These are phyloP conservation scores for Leishmania aethiopica DNA, from an alignment of 208 protist species.

Conservation along the genomic window DNA sequence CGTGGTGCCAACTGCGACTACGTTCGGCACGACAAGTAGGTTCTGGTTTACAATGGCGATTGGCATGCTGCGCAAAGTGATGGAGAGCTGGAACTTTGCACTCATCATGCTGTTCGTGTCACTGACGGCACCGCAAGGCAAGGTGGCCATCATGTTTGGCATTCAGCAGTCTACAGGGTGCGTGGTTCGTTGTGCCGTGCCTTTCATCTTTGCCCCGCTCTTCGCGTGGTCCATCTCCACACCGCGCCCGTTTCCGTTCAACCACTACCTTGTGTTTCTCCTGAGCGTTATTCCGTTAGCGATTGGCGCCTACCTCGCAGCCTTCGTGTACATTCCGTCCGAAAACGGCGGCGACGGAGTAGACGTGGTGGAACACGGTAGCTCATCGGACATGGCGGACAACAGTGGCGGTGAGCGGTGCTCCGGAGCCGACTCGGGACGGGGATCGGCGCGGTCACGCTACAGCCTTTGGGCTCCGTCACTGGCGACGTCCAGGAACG, in stretches of 20 bases:
- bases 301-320: constrained; percentile 29
- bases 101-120: constrained; percentile 70
- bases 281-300: constrained; percentile 54
- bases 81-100: constrained; percentile 61
- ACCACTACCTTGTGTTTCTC: constrained; percentile 73
- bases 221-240: constrained; percentile 81
- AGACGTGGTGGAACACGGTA: constrained; percentile 10
- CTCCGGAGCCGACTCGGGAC: constrained; percentile 6
- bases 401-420: constrained; percentile 5
- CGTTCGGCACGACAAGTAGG: constrained; percentile 21
- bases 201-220: constrained; percentile 63
- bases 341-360: constrained; percentile 9
- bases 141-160: constrained; percentile 76
- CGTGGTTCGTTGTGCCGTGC: constrained; percentile 60
- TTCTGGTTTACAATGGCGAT: constrained; percentile 52
- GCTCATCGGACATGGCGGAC: not conserved
- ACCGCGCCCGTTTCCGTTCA: constrained; percentile 61
- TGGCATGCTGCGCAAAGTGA: constrained; percentile 54
- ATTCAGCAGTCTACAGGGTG: constrained; percentile 74
- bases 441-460: constrained; percentile 16
- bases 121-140: constrained; percentile 52
- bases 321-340: constrained; percentile 13
- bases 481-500: constrained; percentile 12
- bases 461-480: constrained; percentile 25
- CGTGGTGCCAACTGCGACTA: constrained; percentile 35